A percentile compares a stretch with the other conserved stretches of the same genome.
Conservation (phyloP, 129 eudicot species). For the Ambrosia trifida region DNA sequence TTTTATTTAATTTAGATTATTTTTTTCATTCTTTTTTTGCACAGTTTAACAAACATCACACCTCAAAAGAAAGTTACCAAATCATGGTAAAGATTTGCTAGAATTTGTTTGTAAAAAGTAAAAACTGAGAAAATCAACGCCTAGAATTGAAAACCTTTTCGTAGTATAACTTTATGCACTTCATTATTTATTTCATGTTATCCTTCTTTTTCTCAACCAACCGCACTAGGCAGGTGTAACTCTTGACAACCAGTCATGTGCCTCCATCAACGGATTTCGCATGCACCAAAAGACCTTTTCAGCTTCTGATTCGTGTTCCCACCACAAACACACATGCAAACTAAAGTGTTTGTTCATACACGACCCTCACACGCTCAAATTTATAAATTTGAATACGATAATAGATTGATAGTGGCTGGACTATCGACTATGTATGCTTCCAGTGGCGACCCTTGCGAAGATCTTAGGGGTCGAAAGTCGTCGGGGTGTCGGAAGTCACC, state of each 20-base stretch:
- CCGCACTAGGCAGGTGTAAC: constrained; percentile 14
- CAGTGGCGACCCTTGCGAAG: too few species aligned
- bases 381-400: not conserved
- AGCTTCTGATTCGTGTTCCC: not conserved
- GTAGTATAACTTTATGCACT: constrained; percentile 4
- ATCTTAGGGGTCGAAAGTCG: too few species aligned
- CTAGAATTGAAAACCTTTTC: not conserved
- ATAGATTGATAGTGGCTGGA: not conserved
- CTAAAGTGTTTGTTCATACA: not conserved
- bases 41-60: not conserved
- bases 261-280: not conserved
- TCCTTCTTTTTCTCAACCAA: constrained; percentile 21
- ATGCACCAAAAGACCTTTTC: not conserved
- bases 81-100: not conserved
- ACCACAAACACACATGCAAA: not conserved
- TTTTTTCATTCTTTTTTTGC: not conserved
- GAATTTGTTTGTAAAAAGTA: not conserved
- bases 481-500: too few species aligned
- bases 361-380: not conserved
- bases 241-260: not conserved
- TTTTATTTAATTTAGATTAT: too few species aligned
- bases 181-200: constrained; percentile 13
- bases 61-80: not conserved
- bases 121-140: not conserved
- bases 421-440: too few species aligned